Conservation (phyloP, 108 stramenopile species). For the Thalassiosira profunda region DNA sequence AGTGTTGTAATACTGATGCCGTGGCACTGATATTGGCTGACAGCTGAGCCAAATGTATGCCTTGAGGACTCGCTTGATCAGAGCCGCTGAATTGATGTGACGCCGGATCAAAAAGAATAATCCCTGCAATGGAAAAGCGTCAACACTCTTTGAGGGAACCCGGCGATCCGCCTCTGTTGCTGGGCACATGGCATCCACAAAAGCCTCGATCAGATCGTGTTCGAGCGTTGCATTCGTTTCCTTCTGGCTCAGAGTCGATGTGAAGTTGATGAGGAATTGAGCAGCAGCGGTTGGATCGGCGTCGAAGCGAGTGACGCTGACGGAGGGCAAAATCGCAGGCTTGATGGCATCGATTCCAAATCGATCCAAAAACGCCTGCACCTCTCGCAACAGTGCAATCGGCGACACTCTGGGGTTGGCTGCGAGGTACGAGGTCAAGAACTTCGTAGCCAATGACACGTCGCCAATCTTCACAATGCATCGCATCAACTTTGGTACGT, state of each 20-base stretch:
- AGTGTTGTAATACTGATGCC: too few species aligned
- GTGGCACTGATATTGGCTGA: too few species aligned
- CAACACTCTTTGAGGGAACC: neutral
- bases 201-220: neutral
- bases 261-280: neutral
- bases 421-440: slow-evolving; percentile 4
- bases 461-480: slow-evolving; percentile 10
- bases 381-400: too few species aligned
- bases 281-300: neutral
- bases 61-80: neutral
- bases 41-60: neutral
- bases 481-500: neutral
- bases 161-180: neutral
- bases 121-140: neutral
- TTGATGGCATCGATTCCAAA: neutral
- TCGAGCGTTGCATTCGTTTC: neutral
- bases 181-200: slow-evolving; percentile 9
- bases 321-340: neutral
- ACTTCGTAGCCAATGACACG: slow-evolving; percentile 1
- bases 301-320: neutral
- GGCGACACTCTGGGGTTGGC: neutral
- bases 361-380: neutral
- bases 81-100: neutral
- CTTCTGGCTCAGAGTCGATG: neutral
- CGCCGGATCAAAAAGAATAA: neutral